These are phyloP conservation scores for Leishmania amazonensis DNA, from an alignment of 208 protist genomes.

Conservation along the genomic window DNA sequence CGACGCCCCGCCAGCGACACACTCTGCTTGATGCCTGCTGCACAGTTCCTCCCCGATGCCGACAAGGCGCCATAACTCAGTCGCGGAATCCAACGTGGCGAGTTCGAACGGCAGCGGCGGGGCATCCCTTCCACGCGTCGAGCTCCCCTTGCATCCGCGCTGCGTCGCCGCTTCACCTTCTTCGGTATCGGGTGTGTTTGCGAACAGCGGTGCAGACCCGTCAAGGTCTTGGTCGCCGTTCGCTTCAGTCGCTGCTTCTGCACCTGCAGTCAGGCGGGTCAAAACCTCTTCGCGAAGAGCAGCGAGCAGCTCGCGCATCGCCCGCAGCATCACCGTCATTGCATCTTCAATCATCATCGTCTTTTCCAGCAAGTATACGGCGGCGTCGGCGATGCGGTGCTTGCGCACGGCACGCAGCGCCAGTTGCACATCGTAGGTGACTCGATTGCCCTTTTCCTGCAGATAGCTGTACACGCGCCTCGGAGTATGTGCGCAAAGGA, in stretches of 20 bases:
- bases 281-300: conserved; percentile 29
- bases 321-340: conserved; percentile 41
- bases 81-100: neutral
- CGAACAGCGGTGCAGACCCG: too few species aligned
- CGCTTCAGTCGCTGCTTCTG: neutral
- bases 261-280: neutral
- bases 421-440: conserved; percentile 69
- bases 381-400: conserved; percentile 60
- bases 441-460: conserved; percentile 33
- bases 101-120: neutral
- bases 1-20: neutral
- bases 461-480: conserved; percentile 66
- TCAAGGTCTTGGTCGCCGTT: neutral
- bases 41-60: conserved; percentile 52
- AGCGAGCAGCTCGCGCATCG: conserved; percentile 23
- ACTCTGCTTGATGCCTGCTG: conserved; percentile 36
- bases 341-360: conserved; percentile 64
- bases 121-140: neutral
- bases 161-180: neutral
- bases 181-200: neutral
- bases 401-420: conserved; percentile 52
- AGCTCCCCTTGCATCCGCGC: neutral
- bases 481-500: conserved; percentile 65
- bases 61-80: conserved; percentile 38
- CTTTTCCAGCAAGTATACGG: conserved; percentile 70